Evolutionary conservation across 495 filamentous ascomycete species (phyloP).

Genomic region (Amorphotheca resinae): DNA sequence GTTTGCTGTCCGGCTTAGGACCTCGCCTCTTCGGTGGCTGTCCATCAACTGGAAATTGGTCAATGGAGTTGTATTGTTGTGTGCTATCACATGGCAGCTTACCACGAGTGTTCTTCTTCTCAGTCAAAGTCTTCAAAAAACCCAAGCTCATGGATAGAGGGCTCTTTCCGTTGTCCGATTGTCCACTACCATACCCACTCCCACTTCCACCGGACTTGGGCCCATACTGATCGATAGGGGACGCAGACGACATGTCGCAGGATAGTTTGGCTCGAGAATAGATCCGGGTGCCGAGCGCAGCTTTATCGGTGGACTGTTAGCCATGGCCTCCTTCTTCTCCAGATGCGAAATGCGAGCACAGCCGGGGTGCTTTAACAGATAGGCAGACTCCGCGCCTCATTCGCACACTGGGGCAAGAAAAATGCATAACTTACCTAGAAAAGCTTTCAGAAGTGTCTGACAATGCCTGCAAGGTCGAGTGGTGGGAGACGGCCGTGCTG

Average conservation of each 20-base stretch:
- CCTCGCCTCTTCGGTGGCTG: conserved; percentile 79
- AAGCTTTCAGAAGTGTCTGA: too few species aligned
- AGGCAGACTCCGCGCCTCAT: too few species aligned
- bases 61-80: conserved; percentile 3
- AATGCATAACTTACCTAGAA: too few species aligned
- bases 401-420: too few species aligned
- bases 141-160: conserved; percentile 42
- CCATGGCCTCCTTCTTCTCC: too few species aligned
- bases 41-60: conserved; percentile 46
- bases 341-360: too few species aligned
- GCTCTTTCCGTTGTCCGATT: conserved; percentile 33
- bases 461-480: too few species aligned
- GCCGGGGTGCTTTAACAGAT: too few species aligned
- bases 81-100: conserved; percentile 4
- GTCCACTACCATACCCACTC: conserved; percentile 18
- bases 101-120: conserved; percentile 50
- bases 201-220: conserved; percentile 6
- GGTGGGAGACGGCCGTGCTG: too few species aligned
- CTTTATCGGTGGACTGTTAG: too few species aligned
- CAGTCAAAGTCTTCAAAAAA: conserved; percentile 46
- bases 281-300: conserved; percentile 1
- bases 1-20: conserved; percentile 94
- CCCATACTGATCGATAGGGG: conserved; percentile 19
- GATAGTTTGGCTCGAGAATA: not conserved
- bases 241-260: conserved; percentile 15